Conservation (phyloP, 352 stramenopile species). For the Phytophthora nicotianae region DNA sequence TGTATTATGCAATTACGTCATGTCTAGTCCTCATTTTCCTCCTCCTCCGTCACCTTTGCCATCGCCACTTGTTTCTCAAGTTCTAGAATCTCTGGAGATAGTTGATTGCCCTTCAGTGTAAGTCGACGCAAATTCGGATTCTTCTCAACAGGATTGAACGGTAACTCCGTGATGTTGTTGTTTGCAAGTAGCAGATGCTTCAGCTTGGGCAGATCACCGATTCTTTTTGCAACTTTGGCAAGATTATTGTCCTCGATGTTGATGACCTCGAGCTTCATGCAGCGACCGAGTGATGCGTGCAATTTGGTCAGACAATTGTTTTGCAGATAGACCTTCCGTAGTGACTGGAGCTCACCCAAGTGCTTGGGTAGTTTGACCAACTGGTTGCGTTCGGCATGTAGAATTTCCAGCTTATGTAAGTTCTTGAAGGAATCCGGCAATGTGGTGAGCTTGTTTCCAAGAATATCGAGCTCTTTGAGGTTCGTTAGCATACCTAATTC, state of each 20-base stretch:
- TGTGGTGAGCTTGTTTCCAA: constrained; percentile 66
- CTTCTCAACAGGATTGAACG: constrained; percentile 82
- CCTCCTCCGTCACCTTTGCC: constrained; percentile 56
- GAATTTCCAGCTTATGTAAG: constrained; percentile 73
- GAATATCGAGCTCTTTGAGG: constrained; percentile 77
- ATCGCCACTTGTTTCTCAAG: constrained; percentile 71
- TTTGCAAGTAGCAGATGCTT: constrained; percentile 85
- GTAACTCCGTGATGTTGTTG: constrained; percentile 81
- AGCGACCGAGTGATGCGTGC: constrained; percentile 78
- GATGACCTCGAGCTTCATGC: constrained; percentile 76
- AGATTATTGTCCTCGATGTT: constrained; percentile 88
- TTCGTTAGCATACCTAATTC: constrained; percentile 78
- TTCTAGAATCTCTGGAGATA: constrained; percentile 59
- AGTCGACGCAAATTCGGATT: constrained; percentile 70
- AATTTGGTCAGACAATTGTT: constrained; percentile 85
- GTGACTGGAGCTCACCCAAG: constrained; percentile 59
- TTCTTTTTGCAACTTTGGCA: constrained; percentile 84
- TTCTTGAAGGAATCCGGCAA: constrained; percentile 76
- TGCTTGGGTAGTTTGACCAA: constrained; percentile 81
- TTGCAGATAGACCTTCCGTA: constrained; percentile 86
- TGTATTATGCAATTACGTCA: constrained; percentile 21
- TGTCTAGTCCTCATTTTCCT: constrained; percentile 43
- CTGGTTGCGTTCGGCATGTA: constrained; percentile 82
- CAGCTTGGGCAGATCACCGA: constrained; percentile 78
- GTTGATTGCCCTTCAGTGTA: constrained; percentile 80